Percentiles rank a stretch among this genome's conserved stretches.
Evolutionary conservation across 495 filamentous ascomycete genomes (phyloP).

Genomic region (Neurospora sp.): DNA sequence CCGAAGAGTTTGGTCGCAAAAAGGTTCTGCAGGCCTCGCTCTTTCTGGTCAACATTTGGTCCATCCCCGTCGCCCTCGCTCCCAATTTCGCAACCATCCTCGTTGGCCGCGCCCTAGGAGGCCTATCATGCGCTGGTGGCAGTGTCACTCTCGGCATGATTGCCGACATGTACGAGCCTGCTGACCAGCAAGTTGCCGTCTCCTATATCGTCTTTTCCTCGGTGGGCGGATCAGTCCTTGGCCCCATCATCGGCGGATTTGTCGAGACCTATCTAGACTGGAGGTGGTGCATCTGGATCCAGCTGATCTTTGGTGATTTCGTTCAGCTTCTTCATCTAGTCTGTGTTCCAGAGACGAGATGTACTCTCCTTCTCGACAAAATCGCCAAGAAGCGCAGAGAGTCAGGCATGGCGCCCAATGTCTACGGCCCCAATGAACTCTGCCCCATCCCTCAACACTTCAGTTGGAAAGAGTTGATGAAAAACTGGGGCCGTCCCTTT

Average conservation of each 20-base stretch:
- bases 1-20: slow-evolving; percentile 68
- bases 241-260: slow-evolving; percentile 73
- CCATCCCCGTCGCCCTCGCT: slow-evolving; percentile 60
- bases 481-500: slow-evolving; percentile 62
- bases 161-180: slow-evolving; percentile 67
- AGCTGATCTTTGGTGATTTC: slow-evolving; percentile 61
- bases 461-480: slow-evolving; percentile 43
- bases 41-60: slow-evolving; percentile 64
- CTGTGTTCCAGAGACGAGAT: slow-evolving; percentile 58
- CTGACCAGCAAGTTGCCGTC: slow-evolving; percentile 63
- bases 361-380: slow-evolving; percentile 54
- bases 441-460: slow-evolving; percentile 38
- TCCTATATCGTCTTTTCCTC: slow-evolving; percentile 69
- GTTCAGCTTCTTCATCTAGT: slow-evolving; percentile 59
- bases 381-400: slow-evolving; percentile 56
- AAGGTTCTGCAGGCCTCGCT: slow-evolving; percentile 61
- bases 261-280: slow-evolving; percentile 55
- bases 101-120: slow-evolving; percentile 56
- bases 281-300: slow-evolving; percentile 75
- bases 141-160: slow-evolving; percentile 78
- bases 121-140: slow-evolving; percentile 64
- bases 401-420: slow-evolving; percentile 39
- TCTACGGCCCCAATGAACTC: slow-evolving; percentile 57
- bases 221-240: slow-evolving; percentile 64
- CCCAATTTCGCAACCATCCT: slow-evolving; percentile 60